Evolutionary conservation across 192 early-diverging fungal genomes (phyloP), one percentile per base, ranked within the genome.

Genomic region (Allomyces javanicus): DNA sequence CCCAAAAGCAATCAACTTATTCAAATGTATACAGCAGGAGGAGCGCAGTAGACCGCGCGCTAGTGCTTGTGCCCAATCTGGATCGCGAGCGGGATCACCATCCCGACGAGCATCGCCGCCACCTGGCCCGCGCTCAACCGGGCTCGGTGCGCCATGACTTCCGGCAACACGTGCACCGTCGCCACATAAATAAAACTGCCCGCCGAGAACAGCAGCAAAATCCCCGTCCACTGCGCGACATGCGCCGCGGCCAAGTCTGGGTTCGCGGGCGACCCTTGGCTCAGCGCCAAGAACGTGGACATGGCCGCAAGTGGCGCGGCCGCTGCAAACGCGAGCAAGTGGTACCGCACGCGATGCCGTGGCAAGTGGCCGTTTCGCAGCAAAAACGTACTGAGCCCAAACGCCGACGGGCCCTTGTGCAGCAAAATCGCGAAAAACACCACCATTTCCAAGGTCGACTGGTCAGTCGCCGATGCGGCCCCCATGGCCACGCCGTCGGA

Each of bases 401-500:
- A 93, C 0, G 94, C 91, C 9, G 89, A 85, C 1, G 94, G 94
- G 9, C 91, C 92, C 75, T 97, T 97, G 80, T 97, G 94, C 26
- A 97, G 75, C 81, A 95, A 88, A 67, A 97, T 90, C 5, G 94
- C 94, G 22, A 97, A 63, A 70, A 95, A 97, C 23, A 97, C 89
- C 11, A 97, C 85, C 23, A 85, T 75, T 4, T 84, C 83, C 21
- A 83, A n/a, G 24, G 63, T n/a, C 12, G 25, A 26, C 27, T 25
- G 27, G 12, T 11, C 9, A 3, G 33, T 12, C 0, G 85, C 82
- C 0, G 88, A 86, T 0, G 91, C 89, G 0, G 94, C 92, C 10
- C 94, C 94, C 22, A 97, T 71, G 0, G 94, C 94, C 64, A 97
- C 86, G 3, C 94, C 94, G 71, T 97, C 94, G 1, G 92, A 92